Base-by-base conservation (phyloP, 2,329 filamentous ascomycete species). In the Daldinia sp. region DNA sequence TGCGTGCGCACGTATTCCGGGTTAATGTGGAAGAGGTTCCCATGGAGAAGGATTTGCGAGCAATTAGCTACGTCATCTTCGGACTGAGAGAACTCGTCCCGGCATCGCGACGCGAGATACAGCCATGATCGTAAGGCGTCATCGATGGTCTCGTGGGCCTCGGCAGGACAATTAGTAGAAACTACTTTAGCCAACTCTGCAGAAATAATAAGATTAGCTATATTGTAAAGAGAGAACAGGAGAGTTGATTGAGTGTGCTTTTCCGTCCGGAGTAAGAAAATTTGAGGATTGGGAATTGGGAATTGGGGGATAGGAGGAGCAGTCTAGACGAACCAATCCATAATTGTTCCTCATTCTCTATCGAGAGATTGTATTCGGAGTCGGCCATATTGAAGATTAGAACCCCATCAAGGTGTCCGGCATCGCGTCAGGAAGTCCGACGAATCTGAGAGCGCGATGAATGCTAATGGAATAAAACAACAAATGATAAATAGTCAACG, bases 1-100 rank as follows among this genome's bases (percentile, higher is more conserved):
- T 98, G 96, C 50, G 89, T 92, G 70, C 95, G 92, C 70, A 98
- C 92, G 81, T 99, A 98, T 64, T 93, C 91, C 73, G 89, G 87
- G 79, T 98, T 91, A 13, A 85, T 81, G 28, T 82, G 81, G 79
- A 97, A 99, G 50, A 98, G 84, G 18, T 83, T 82, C 78, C 94
- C 94, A 59, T 90, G 85, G 65, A 97, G 84, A 41, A 99, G 87
- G 79, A 89, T 89, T 79, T 93, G 92, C 67, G 92, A 91, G 82
- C 94, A 98, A 74, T 86, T 88, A 26, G 90, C 89, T 65, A 97
- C 85, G 75, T 97, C 93, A 76, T 94, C 89, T 74, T 97, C 92
- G 73, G 89, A 90, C 65, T 88, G 85, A 70, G 93, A 86, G 78
- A 92, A 93, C 73, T 91, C 89, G 78, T 91, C 91, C 87, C 91